phyloP scores from a whole-genome alignment of 208 protist species.

The Wallacemonas collosoma region DNA sequence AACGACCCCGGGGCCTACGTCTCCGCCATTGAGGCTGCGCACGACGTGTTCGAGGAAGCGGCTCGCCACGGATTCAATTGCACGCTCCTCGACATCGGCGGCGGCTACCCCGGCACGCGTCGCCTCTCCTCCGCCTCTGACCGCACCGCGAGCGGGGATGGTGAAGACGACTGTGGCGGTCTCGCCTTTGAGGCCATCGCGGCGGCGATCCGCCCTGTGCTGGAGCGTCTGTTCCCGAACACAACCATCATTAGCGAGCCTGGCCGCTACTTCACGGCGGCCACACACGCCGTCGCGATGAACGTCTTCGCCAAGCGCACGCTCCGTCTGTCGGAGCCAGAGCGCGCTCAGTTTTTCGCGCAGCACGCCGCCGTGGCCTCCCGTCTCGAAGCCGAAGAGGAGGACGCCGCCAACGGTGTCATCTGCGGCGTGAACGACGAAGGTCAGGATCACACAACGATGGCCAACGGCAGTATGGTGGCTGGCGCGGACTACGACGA shows the following conservation, averaged over 20 bases:
- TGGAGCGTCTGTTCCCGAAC: slow-evolving; percentile 66
- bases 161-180: slow-evolving; percentile 9
- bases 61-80: slow-evolving; percentile 63
- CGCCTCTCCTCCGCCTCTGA: neutral
- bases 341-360: neutral
- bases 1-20: slow-evolving; percentile 55
- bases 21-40: slow-evolving; percentile 51
- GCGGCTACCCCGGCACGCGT: slow-evolving; percentile 75
- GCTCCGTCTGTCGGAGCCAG: slow-evolving; percentile 28
- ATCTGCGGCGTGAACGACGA: neutral
- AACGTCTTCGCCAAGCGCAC: slow-evolving; percentile 67
- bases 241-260: slow-evolving; percentile 81
- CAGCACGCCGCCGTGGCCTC: neutral
- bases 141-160: neutral
- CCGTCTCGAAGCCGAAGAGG: slow-evolving; percentile 4
- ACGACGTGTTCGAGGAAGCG: slow-evolving; percentile 64
- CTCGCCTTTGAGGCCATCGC: slow-evolving; percentile 61
- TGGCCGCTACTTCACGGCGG: slow-evolving; percentile 82
- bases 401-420: neutral
- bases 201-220: slow-evolving; percentile 40
- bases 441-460: neutral
- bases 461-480: neutral
- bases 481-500: slow-evolving; percentile 26
- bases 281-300: slow-evolving; percentile 61
- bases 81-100: slow-evolving; percentile 88